phyloP scores from a whole-genome alignment of 768 basidiomycete genomes.

The Suillus alpinus region DNA sequence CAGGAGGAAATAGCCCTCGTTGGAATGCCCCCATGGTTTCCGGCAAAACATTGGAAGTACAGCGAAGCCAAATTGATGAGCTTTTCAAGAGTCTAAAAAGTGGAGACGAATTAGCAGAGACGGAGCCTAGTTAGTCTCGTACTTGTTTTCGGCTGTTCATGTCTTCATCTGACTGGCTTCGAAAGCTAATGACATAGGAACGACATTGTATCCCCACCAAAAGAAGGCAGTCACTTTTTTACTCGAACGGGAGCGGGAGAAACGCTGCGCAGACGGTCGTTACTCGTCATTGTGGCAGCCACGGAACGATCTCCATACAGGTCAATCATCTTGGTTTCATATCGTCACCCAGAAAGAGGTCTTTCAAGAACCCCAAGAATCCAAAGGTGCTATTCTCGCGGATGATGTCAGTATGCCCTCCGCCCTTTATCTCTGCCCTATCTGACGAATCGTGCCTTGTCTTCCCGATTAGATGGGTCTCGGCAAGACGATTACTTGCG shows the following conservation, averaged over 20 bases:
- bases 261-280: slow-evolving; percentile 50
- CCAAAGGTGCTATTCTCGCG: slow-evolving; percentile 89
- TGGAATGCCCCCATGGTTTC: slow-evolving; percentile 59
- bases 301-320: slow-evolving; percentile 46
- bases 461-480: slow-evolving; percentile 78
- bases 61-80: slow-evolving; percentile 91
- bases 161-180: slow-evolving; percentile 13
- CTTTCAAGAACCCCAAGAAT: slow-evolving; percentile 61
- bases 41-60: slow-evolving; percentile 84
- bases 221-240: slow-evolving; percentile 97
- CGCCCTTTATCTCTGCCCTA: slow-evolving; percentile 8
- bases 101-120: slow-evolving; percentile 84
- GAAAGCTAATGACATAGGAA: slow-evolving; percentile 70
- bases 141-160: slow-evolving; percentile 14
- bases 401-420: slow-evolving; percentile 76
- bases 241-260: slow-evolving; percentile 81
- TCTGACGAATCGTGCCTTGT: slow-evolving; percentile 15
- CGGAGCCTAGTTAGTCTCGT: slow-evolving; percentile 69
- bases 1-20: slow-evolving; percentile 37
- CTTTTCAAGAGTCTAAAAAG: slow-evolving; percentile 86
- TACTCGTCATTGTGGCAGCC: slow-evolving; percentile 73
- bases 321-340: slow-evolving; percentile 67
- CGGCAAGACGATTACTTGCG: slow-evolving; percentile 95
- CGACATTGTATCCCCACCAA: slow-evolving; percentile 93
- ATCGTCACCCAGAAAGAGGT: slow-evolving; percentile 81